phyloP scores from a whole-genome alignment of 352 stramenopile species.

The Phytophthora colocasiae region DNA sequence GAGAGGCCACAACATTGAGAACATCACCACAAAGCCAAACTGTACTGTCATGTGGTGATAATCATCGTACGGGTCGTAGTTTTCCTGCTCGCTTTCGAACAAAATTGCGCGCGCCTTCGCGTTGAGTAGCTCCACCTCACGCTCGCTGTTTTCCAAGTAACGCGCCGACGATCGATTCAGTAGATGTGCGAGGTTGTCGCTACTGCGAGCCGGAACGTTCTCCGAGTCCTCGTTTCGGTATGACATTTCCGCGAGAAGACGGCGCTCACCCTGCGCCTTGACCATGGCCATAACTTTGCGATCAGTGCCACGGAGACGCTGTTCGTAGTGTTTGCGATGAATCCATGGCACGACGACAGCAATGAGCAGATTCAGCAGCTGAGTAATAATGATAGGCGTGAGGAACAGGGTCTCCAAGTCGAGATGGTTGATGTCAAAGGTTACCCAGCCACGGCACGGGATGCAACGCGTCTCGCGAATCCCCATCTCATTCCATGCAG shows the following conservation, averaged over 20 bases:
- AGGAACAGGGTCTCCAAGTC: conserved; percentile 84
- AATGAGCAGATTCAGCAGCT: conserved; percentile 77
- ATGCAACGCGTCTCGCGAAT: conserved; percentile 58
- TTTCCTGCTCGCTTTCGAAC: conserved; percentile 76
- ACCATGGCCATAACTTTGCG: conserved; percentile 70
- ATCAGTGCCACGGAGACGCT: conserved; percentile 61
- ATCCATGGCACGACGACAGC: conserved; percentile 78
- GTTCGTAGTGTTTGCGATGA: conserved; percentile 74
- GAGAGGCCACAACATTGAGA: conserved; percentile 84
- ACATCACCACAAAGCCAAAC: conserved; percentile 90
- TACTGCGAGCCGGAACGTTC: conserved; percentile 7
- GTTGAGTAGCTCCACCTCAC: conserved; percentile 71
- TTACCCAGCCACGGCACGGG: conserved; percentile 78
- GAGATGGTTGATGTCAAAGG: conserved; percentile 84
- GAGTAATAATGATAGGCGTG: conserved; percentile 84
- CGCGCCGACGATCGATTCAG: conserved; percentile 72
- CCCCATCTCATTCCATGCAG: conserved; percentile 60
- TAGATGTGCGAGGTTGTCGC: conserved; percentile 41
- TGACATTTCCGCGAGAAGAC: conserved; percentile 68
- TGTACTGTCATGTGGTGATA: conserved; percentile 85
- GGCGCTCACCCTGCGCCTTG: conserved; percentile 68
- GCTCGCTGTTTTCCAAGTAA: conserved; percentile 72
- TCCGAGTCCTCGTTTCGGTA: conserved; percentile 43
- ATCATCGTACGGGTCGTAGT: conserved; percentile 86
- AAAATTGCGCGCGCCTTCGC: conserved; percentile 73